Evolutionary conservation across 306 rosid genomes (phyloP).

Genomic region (Bauhinia variegata): DNA sequence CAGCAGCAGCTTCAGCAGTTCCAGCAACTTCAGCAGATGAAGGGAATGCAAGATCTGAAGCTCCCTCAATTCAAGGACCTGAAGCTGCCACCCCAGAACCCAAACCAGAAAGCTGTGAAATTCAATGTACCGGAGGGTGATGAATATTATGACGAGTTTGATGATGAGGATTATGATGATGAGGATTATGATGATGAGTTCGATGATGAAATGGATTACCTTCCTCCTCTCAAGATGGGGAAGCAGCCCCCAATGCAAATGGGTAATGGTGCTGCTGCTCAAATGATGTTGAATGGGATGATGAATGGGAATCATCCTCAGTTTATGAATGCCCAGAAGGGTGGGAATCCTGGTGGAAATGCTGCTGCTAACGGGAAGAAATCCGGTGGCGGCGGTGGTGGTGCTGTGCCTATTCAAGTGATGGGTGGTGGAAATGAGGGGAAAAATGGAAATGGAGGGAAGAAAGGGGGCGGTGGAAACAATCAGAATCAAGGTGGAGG

Average conservation of each 20-base stretch:
- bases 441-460: conserved; percentile 42
- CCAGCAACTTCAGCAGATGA: conserved; percentile 79
- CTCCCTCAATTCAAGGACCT: conserved; percentile 65
- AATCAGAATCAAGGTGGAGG: conserved; percentile 39
- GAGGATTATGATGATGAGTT: conserved; percentile 50
- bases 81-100: conserved; percentile 53
- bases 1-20: conserved; percentile 45
- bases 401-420: conserved; percentile 34
- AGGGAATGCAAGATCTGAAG: conserved; percentile 74
- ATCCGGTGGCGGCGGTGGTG: conserved; percentile 38
- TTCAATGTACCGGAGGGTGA: conserved; percentile 54
- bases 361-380: conserved; percentile 45
- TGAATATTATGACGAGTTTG: conserved; percentile 47
- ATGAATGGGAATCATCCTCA: conserved; percentile 53
- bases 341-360: conserved; percentile 35
- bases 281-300: conserved; percentile 52
- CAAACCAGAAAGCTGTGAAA: conserved; percentile 58
- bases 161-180: no score
- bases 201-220: conserved; percentile 62
- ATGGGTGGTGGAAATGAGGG: conserved; percentile 37
- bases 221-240: conserved; percentile 52
- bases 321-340: conserved; percentile 56
- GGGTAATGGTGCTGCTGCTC: conserved; percentile 49
- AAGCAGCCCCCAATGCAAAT: conserved; percentile 42
- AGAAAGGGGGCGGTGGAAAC: conserved; percentile 38